Conservation (phyloP, 495 filamentous ascomycete genomes). For the Lasiosphaeria ovina region DNA sequence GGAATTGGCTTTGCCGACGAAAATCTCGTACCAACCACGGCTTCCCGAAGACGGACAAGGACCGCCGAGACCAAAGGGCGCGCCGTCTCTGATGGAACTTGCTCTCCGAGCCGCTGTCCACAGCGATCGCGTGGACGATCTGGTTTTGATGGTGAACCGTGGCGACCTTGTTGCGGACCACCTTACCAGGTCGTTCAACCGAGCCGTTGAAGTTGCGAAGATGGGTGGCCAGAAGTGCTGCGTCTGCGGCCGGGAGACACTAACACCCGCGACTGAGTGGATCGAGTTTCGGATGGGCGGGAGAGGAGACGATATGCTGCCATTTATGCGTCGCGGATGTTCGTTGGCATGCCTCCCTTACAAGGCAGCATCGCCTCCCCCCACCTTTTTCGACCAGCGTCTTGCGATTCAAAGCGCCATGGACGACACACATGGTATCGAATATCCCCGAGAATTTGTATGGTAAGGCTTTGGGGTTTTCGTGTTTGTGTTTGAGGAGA, state of each 20-base stretch:
- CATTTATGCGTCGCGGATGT: slow-evolving; percentile 63
- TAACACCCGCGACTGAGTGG: slow-evolving; percentile 29
- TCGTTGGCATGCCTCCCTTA: slow-evolving; percentile 60
- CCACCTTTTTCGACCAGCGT: neutral
- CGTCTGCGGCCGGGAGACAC: slow-evolving; percentile 25
- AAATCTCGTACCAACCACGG: neutral
- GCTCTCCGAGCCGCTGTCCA: slow-evolving; percentile 19
- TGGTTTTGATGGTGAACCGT: slow-evolving; percentile 2
- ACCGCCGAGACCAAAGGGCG: slow-evolving; percentile 12
- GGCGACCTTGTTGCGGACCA: slow-evolving; percentile 4
- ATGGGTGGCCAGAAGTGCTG: slow-evolving; percentile 25
- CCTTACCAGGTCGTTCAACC: slow-evolving; percentile 10
- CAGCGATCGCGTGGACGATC: slow-evolving; percentile 9
- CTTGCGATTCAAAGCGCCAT: neutral
- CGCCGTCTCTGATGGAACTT: slow-evolving; percentile 26
- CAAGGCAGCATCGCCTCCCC: slow-evolving; percentile 6
- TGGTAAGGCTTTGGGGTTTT: no score
- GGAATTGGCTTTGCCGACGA: slow-evolving; percentile 18
- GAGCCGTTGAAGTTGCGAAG: slow-evolving; percentile 11
- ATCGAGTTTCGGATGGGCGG: slow-evolving; percentile 25
- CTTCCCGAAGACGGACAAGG: slow-evolving; percentile 1
- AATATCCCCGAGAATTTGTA: no score
- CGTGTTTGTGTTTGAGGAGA: no score
- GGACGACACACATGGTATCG: no score
- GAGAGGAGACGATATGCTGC: slow-evolving; percentile 36